Evolutionary conservation across 257 asterid genomes (phyloP).

Genomic region (Rauvolfia tetraphylla): DNA sequence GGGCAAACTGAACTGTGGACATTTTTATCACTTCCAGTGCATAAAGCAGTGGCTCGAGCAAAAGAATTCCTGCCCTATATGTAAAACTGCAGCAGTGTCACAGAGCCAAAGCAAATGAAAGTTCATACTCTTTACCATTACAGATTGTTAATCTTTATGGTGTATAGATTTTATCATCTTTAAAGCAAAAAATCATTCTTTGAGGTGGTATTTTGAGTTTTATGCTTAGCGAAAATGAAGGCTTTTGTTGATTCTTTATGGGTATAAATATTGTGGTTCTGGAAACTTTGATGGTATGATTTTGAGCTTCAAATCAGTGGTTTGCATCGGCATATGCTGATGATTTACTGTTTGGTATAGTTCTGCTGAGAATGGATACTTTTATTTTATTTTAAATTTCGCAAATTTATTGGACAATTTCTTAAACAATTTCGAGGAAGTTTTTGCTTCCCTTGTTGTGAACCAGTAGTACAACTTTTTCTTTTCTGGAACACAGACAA

Average conservation of each 20-base stretch:
- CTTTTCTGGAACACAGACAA: background rate
- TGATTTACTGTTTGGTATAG: background rate
- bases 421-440: no score
- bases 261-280: constrained; percentile 4
- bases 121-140: background rate
- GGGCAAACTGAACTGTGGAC: constrained; percentile 72
- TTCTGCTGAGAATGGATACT: background rate
- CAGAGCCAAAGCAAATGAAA: constrained; percentile 25
- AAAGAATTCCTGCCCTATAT: constrained; percentile 68
- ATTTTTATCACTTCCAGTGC: constrained; percentile 65
- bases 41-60: constrained; percentile 80
- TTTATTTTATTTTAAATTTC: background rate
- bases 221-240: background rate
- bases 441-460: no score
- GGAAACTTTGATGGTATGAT: background rate
- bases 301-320: background rate
- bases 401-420: background rate
- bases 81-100: constrained; percentile 56
- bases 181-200: constrained; percentile 13
- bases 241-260: background rate
- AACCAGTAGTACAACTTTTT: background rate
- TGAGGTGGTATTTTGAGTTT: background rate
- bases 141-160: constrained; percentile 2
- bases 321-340: background rate
- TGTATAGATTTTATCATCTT: constrained; percentile 19